Percentiles rank a stretch among this genome's conserved stretches.
Conservation (phyloP, 306 rosid genomes). For the Begonia masoniana region DNA sequence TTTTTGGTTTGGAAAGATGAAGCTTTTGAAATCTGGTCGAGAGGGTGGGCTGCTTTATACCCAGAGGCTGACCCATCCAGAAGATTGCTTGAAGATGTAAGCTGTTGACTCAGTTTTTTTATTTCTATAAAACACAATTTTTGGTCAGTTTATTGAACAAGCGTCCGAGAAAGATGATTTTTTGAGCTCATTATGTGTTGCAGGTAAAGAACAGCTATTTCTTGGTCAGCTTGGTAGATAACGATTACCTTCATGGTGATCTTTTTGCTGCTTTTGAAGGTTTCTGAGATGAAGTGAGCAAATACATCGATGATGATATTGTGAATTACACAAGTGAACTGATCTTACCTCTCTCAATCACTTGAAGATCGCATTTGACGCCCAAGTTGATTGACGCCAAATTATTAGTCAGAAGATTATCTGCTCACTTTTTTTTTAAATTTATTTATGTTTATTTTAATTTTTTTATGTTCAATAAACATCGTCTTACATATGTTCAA, state of each 20-base stretch:
- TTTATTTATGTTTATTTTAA: no score
- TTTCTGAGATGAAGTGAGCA: constrained; percentile 20
- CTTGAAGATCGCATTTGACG: no score
- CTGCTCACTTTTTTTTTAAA: no score
- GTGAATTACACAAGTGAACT: no score
- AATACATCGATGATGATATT: no score
- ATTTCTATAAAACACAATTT: background rate
- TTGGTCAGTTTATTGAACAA: background rate
- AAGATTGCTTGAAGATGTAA: constrained; percentile 80
- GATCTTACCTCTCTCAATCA: no score
- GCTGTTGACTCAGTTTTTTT: background rate
- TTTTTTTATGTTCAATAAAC: no score
- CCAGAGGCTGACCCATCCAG: constrained; percentile 63
- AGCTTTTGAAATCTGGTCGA: constrained; percentile 88
- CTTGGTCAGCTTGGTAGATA: constrained; percentile 97
- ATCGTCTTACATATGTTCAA: no score
- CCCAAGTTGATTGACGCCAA: no score
- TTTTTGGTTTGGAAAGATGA: constrained; percentile 88
- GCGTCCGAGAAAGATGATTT: background rate
- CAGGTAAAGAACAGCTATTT: constrained; percentile 65
- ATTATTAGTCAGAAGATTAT: no score
- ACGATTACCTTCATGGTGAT: constrained; percentile 58
- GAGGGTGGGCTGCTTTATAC: constrained; percentile 79
- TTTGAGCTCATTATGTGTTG: constrained; percentile 6
- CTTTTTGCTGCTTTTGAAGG: constrained; percentile 54